Base-by-base conservation (phyloP, 306 rosid genomes). In the Aeschynomene evenia region DNA sequence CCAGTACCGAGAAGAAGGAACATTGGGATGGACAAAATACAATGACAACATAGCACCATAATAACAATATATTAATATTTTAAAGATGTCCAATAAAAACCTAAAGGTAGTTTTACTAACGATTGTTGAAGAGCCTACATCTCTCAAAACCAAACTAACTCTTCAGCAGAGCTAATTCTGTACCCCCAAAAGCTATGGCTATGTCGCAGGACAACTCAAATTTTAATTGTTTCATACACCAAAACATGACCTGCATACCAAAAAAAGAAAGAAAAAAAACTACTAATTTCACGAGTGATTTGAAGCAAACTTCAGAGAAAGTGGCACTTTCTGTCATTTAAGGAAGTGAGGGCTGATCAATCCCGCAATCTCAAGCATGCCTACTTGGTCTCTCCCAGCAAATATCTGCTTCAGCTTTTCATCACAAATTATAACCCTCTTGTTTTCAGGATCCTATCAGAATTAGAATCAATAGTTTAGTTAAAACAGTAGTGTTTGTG, bases 341-440 rank as follows among this genome's bases (percentile, higher is more conserved):
- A 93, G 88, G 66, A 93, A 90, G 76, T 90, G 97, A 6, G 97
- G 96, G 69, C 83, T 90, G 45, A 93, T 93, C 80, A 90, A 69
- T 24, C 97, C 94, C 29, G 97, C 91, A 69, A 93, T 65, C 84
- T 90, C 96, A 9, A 90, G 94, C 86, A 93, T 90, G 23, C 90
- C 91, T 68, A 93, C 86, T 22, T 72, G 80, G 40, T 93, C 98
- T 77, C 57, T 84, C 48, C 85, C 98, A 1, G 76, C 86, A 63
- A 93, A 93, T 74, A 90, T 80, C 79, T 83, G 83, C 97, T 90
- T 93, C 83, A 90, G 96, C 89, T 90, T 93, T 72, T 90, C 96
- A 61, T 93, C 97, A 51, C 96, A 93, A 7, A 75, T 40, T 29
- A 93, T 88, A 51, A 78, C 70, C 85, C 7, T 93, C 86, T 88